Conservation (phyloP, 768 basidiomycete genomes). For the Pleurotus sapidus region DNA sequence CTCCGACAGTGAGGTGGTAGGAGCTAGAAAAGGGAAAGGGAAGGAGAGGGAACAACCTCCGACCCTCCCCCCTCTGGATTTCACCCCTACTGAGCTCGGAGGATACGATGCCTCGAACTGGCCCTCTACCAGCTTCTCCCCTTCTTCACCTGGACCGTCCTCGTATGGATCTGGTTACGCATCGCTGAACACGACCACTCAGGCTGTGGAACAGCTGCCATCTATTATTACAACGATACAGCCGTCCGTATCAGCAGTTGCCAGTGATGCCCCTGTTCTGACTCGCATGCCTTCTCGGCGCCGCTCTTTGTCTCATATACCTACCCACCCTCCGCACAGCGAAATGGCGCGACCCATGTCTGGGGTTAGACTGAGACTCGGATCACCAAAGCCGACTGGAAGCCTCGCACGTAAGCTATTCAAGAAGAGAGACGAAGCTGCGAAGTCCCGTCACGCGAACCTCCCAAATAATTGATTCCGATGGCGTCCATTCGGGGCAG, state of each 20-base stretch:
- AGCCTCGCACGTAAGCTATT: slow-evolving; percentile 57
- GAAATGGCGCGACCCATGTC: slow-evolving; percentile 44
- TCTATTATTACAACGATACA: slow-evolving; percentile 19
- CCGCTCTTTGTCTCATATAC: slow-evolving; percentile 56
- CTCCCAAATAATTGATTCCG: slow-evolving; percentile 10
- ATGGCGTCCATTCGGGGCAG: slow-evolving; percentile 20
- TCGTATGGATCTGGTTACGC: slow-evolving; percentile 27
- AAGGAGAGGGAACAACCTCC: slow-evolving; percentile 66
- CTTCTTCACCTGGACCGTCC: slow-evolving; percentile 33
- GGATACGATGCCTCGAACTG: slow-evolving; percentile 37
- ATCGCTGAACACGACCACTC: slow-evolving; percentile 9
- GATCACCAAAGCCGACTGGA: slow-evolving; percentile 38
- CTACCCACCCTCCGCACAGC: slow-evolving; percentile 39
- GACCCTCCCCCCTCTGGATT: slow-evolving; percentile 61
- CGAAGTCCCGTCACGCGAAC: slow-evolving; percentile 12
- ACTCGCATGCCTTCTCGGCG: slow-evolving; percentile 40
- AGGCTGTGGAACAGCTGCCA: slow-evolving; percentile 18
- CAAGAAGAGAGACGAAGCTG: slow-evolving; percentile 31
- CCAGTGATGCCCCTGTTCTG: slow-evolving; percentile 19
- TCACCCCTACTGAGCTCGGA: slow-evolving; percentile 52
- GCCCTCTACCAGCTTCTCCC: slow-evolving; percentile 29
- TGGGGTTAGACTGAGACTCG: slow-evolving; percentile 44
- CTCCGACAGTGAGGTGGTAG: slow-evolving; percentile 13
- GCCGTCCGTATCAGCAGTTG: slow-evolving; percentile 15
- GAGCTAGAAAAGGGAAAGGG: slow-evolving; percentile 31